A percentile compares a stretch with the other conserved stretches of the same genome.
phyloP scores from a whole-genome alignment of 495 filamentous ascomycete species.

The Xylaria grammica region DNA sequence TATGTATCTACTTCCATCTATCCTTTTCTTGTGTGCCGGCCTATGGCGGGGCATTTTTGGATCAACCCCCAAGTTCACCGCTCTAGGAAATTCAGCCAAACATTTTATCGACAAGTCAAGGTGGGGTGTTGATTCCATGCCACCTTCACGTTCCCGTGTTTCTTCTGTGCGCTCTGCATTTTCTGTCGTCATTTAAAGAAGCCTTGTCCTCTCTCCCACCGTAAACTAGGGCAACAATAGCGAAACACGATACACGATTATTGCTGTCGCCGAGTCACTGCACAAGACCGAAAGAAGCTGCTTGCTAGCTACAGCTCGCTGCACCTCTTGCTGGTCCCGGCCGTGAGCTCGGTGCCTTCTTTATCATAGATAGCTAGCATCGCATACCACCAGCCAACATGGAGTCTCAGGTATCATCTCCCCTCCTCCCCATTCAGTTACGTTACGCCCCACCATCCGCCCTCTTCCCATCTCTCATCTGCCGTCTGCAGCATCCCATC shows the following conservation, averaged over 20 bases:
- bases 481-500: neutral
- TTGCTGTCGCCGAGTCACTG: conserved; percentile 1
- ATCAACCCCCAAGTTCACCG: conserved; percentile 10
- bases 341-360: conserved; percentile 25
- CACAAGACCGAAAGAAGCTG: conserved; percentile 1
- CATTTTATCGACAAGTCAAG: conserved; percentile 20
- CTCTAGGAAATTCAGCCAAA: conserved; percentile 18
- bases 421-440: neutral
- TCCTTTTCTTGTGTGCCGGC: neutral
- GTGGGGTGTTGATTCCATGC: conserved; percentile 25
- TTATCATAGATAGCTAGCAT: conserved; percentile 25
- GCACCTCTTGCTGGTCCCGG: conserved; percentile 12
- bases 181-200: conserved; percentile 20
- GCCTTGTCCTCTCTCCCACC: neutral
- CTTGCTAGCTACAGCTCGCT: conserved; percentile 3
- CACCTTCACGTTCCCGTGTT: conserved; percentile 2
- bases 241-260: no score
- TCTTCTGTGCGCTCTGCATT: conserved; percentile 31
- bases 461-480: neutral
- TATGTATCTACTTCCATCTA: neutral
- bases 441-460: neutral
- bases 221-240: neutral
- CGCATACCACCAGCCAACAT: conserved; percentile 31
- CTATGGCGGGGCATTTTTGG: conserved; percentile 15
- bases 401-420: conserved; percentile 41